These are phyloP conservation scores for Lenzites betulinus DNA, from an alignment of 768 basidiomycete species.

Conservation along the genomic window DNA sequence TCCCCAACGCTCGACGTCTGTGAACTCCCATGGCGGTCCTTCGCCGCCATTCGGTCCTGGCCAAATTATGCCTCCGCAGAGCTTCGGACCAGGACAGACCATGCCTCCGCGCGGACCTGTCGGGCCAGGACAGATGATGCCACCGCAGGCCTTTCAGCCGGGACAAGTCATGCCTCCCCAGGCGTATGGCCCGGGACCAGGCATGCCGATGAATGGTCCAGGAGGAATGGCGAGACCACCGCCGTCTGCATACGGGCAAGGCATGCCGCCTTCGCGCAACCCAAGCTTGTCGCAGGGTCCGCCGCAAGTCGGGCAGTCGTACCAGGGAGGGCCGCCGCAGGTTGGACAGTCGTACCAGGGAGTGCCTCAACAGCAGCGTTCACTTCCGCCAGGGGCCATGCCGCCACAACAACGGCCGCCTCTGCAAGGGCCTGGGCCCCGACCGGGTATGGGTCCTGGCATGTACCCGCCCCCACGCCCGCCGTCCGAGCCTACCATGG, in stretches of 20 bases:
- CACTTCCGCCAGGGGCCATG: constrained; percentile 3
- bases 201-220: constrained; percentile 5
- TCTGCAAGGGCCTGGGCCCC: constrained; percentile 2
- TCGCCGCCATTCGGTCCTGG: constrained; percentile 35
- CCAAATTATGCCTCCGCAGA: constrained; percentile 22
- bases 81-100: constrained; percentile 25
- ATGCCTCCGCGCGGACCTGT: constrained; percentile 15
- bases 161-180: constrained; percentile 13
- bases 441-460: constrained; percentile 14
- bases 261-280: constrained; percentile 19
- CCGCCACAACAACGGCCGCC: constrained; percentile 16
- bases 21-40: constrained; percentile 4
- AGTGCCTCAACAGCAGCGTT: background rate
- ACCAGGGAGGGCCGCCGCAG: constrained; percentile 17
- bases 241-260: constrained; percentile 15
- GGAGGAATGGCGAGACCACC: constrained; percentile 5
- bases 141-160: constrained; percentile 1
- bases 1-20: constrained; percentile 30
- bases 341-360: constrained; percentile 7
- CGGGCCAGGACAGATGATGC: constrained; percentile 10
- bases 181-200: background rate
- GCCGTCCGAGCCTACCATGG: constrained; percentile 30
- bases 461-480: constrained; percentile 23
- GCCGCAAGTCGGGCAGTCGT: constrained; percentile 6
- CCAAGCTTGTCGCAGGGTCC: constrained; percentile 15